Evolutionary conservation across 257 asterid genomes (phyloP).

Genomic region (Nicotiana sylvestris): DNA sequence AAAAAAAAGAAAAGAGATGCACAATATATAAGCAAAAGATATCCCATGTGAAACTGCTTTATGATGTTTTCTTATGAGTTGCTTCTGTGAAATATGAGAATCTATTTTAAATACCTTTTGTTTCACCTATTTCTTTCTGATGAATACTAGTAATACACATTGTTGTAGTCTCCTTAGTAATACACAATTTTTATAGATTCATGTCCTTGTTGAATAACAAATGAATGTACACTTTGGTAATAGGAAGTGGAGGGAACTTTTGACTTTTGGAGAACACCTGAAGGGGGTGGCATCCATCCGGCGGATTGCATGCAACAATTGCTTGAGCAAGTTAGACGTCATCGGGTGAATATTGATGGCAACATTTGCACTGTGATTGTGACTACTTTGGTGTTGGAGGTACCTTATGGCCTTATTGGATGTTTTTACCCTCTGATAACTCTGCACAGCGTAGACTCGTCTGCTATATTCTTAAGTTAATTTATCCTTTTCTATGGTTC

Average conservation of each 20-base stretch:
- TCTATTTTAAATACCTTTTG: neutral
- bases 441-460: neutral
- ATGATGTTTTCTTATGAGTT: neutral
- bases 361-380: conserved; percentile 82
- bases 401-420: conserved; percentile 22
- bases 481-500: neutral
- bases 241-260: conserved; percentile 74
- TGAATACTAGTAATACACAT: neutral
- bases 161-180: neutral
- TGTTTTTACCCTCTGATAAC: neutral
- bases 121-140: neutral
- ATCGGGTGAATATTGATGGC: conserved; percentile 77
- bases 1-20: neutral
- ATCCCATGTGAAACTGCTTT: neutral
- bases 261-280: conserved; percentile 57
- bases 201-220: neutral
- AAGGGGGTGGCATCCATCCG: conserved; percentile 56
- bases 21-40: neutral
- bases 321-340: conserved; percentile 93
- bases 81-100: neutral
- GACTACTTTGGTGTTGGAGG: conserved; percentile 84
- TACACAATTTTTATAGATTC: neutral
- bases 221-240: conserved; percentile 13
- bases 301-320: conserved; percentile 89
- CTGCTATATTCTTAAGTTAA: neutral